Base-by-base conservation (phyloP, 83 land plant species). In the Thuja plicata region DNA sequence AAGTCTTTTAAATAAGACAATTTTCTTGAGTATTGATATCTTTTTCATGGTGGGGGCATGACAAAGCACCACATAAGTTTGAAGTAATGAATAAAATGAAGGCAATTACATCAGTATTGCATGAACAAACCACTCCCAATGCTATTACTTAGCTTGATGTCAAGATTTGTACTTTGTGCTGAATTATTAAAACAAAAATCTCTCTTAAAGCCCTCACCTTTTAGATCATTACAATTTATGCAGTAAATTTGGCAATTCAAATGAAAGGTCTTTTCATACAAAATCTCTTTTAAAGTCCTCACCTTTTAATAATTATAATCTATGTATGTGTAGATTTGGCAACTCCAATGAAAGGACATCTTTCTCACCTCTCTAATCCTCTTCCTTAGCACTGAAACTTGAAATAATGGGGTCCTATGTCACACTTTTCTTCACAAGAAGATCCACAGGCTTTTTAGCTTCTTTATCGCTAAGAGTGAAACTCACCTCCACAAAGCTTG, bases 121-220 rank as follows among this genome's bases (percentile, higher is more conserved):
- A 60, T 60, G 27, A 60, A 92, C 86, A 88, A 92, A 73, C 91
- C 27, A 38, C 55, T 8, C 89, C 90, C 7, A 92, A 92, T 89
- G 90, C 89, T 46, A 38, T 91, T 30, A 95, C 95, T 4, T 77
- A 91, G 2, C 92, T 90, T 84, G 82, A 90, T 92, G 91, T 21
- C 71, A 19, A 86, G 15, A 71, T 60, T 60, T 60, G 66, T 60
- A 60, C 24, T 57, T 57, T 21, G 66, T 21, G 4, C 27, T 52
- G 55, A 52, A 52, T 52, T 2, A 13, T 60, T 60, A 5, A 4
- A 5, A 60, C 21, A 60, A 60, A 19, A 17, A 46, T 57, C 62
- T 16, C 8, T 21, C 8, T 21, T 60, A 19, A 57, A 19, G 66
- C 66, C 66, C 66, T 60, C 66, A 21, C 66, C 6, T 16, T 60